Percentiles rank a stretch among this genome's conserved stretches.
Evolutionary conservation across 2,329 filamentous ascomycete species (phyloP).

Genomic region (Xylaria sp.): DNA sequence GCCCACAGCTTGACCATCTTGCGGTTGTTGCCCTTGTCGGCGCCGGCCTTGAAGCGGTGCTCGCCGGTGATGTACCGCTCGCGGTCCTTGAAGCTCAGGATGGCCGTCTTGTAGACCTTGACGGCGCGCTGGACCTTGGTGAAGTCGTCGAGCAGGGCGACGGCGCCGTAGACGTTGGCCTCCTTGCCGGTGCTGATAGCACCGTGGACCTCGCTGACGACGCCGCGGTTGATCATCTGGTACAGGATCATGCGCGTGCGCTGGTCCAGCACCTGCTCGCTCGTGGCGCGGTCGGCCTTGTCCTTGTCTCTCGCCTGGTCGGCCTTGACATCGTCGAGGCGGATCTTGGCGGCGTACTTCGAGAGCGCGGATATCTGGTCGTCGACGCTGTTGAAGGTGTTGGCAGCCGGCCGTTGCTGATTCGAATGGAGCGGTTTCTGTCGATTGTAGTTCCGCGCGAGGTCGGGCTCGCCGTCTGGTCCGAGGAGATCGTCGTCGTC

Average conservation of each 20-base stretch:
- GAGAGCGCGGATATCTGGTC: constrained; percentile 89
- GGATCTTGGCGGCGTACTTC: constrained; percentile 86
- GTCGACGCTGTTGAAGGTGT: constrained; percentile 82
- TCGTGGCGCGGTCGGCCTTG: constrained; percentile 92
- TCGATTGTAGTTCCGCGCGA: constrained; percentile 89
- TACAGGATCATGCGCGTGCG: constrained; percentile 94
- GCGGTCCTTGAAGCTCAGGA: constrained; percentile 96
- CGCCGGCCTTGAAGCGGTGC: constrained; percentile 88
- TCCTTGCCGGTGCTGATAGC: constrained; percentile 97
- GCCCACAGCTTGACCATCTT: constrained; percentile 99
- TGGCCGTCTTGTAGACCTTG: constrained; percentile 99
- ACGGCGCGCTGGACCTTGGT: constrained; percentile 81
- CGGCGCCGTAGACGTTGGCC: constrained; percentile 95
- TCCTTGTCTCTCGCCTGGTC: constrained; percentile 74
- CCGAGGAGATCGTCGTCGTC: constrained; percentile 57
- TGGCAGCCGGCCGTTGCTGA: constrained; percentile 80
- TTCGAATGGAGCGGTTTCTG: constrained; percentile 80
- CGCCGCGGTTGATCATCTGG: constrained; percentile 92
- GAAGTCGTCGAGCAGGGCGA: constrained; percentile 69
- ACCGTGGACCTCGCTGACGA: constrained; percentile 92
- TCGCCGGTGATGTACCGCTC: constrained; percentile 97
- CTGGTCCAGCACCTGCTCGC: constrained; percentile 93
- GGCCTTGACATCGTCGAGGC: constrained; percentile 74
- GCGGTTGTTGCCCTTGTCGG: constrained; percentile 93
- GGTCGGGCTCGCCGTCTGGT: constrained; percentile 68